phyloP scores from a whole-genome alignment of 768 basidiomycete species.

The Gloeostereum incarnatum region DNA sequence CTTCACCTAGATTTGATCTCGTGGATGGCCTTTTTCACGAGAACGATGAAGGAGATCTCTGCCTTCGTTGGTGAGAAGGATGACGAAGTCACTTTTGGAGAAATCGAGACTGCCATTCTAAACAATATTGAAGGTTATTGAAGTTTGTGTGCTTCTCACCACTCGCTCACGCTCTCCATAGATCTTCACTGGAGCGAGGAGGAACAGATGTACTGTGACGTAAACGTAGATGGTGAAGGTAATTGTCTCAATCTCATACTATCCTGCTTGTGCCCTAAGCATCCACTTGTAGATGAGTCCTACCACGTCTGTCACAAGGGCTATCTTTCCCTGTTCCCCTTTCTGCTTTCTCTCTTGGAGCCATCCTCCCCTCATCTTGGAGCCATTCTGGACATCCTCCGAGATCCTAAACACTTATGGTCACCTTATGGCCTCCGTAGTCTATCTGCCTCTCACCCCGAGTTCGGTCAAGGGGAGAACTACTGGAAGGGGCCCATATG shows the following conservation, averaged over 20 bases:
- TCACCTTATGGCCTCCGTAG: conserved; percentile 86
- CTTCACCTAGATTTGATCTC: conserved; percentile 88
- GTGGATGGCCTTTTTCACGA: conserved; percentile 95
- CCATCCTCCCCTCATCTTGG: conserved; percentile 73
- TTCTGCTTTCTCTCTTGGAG: conserved; percentile 75
- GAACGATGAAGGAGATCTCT: conserved; percentile 89
- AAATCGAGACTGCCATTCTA: conserved; percentile 74
- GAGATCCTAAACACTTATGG: conserved; percentile 83
- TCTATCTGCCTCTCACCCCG: conserved; percentile 78
- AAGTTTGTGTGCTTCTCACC: background rate
- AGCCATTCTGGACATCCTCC: conserved; percentile 71
- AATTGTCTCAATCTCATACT: conserved; percentile 9
- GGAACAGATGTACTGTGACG: conserved; percentile 89
- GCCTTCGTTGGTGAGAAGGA: conserved; percentile 81
- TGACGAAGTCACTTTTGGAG: conserved; percentile 66
- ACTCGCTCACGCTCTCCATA: conserved; percentile 15
- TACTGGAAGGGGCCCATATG: conserved; percentile 98
- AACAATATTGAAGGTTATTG: conserved; percentile 73
- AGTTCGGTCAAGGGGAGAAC: conserved; percentile 89
- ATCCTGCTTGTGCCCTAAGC: background rate
- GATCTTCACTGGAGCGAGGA: conserved; percentile 93
- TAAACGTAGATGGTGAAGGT: conserved; percentile 81
- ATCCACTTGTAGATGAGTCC: conserved; percentile 63
- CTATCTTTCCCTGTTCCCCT: conserved; percentile 91
- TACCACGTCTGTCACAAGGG: conserved; percentile 86